Evolutionary conservation across 768 basidiomycete species (phyloP).

Genomic region (Gloeostereum incarnatum): DNA sequence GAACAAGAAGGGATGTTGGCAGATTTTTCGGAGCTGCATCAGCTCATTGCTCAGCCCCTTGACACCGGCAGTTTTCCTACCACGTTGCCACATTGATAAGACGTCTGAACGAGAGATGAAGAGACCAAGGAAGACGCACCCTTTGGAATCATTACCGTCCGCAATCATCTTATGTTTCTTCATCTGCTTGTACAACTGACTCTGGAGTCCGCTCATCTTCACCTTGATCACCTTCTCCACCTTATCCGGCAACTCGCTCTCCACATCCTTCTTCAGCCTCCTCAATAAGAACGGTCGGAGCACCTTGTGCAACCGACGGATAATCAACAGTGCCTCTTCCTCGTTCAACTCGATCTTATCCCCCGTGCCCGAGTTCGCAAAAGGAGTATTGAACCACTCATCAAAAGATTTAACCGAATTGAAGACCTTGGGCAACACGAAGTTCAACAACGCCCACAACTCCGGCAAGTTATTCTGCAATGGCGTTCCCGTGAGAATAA

Average conservation of each 20-base stretch:
- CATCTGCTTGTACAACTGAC: slow-evolving; percentile 93
- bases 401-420: slow-evolving; percentile 99
- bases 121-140: slow-evolving; percentile 38
- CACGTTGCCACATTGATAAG: slow-evolving; percentile 6
- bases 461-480: slow-evolving; percentile 97
- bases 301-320: slow-evolving; percentile 93
- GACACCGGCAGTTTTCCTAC: slow-evolving; percentile 66
- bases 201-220: slow-evolving; percentile 88
- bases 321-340: slow-evolving; percentile 97
- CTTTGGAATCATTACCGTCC: slow-evolving; percentile 65
- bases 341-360: slow-evolving; percentile 99
- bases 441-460: slow-evolving; percentile 92
- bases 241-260: slow-evolving; percentile 92
- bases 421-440: slow-evolving; percentile 91
- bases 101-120: neutral
- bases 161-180: slow-evolving; percentile 98
- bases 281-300: slow-evolving; percentile 90
- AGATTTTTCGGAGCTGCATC: slow-evolving; percentile 97
- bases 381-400: slow-evolving; percentile 99
- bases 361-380: slow-evolving; percentile 94
- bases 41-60: slow-evolving; percentile 91
- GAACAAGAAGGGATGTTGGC: slow-evolving; percentile 96
- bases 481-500: slow-evolving; percentile 93
- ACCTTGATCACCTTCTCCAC: slow-evolving; percentile 98
- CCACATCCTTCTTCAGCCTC: slow-evolving; percentile 93